Conservation (phyloP, 129 eudicot species). For the Silybum marianum region DNA sequence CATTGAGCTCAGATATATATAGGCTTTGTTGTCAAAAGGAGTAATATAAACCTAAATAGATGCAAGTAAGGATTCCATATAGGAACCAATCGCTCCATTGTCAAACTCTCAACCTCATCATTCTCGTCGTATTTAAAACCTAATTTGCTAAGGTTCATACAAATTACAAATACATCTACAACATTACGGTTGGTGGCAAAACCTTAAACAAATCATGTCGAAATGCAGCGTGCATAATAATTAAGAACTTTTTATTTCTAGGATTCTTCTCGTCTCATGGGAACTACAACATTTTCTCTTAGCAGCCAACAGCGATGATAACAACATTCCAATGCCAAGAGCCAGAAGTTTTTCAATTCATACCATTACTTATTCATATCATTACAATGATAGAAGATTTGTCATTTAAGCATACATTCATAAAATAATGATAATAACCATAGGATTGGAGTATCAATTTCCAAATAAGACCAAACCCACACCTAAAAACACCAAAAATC, state of each 20-base stretch:
- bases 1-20: neutral
- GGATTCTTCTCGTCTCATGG: neutral
- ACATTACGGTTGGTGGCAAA: neutral
- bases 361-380: neutral
- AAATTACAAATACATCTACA: too few relatives aligned
- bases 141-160: neutral
- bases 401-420: neutral
- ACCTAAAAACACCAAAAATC: neutral
- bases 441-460: neutral
- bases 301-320: neutral
- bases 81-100: neutral
- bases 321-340: neutral
- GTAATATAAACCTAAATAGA: neutral
- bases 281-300: neutral
- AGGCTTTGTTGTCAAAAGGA: neutral
- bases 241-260: neutral
- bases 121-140: neutral
- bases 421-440: conserved; percentile 5
- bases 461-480: neutral
- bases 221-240: neutral
- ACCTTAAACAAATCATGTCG: neutral
- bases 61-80: neutral
- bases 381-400: neutral
- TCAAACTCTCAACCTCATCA: neutral
- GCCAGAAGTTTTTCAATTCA: neutral